These are phyloP conservation scores for Cyathus striatus DNA, from an alignment of 768 basidiomycete species.

Conservation along the genomic window DNA sequence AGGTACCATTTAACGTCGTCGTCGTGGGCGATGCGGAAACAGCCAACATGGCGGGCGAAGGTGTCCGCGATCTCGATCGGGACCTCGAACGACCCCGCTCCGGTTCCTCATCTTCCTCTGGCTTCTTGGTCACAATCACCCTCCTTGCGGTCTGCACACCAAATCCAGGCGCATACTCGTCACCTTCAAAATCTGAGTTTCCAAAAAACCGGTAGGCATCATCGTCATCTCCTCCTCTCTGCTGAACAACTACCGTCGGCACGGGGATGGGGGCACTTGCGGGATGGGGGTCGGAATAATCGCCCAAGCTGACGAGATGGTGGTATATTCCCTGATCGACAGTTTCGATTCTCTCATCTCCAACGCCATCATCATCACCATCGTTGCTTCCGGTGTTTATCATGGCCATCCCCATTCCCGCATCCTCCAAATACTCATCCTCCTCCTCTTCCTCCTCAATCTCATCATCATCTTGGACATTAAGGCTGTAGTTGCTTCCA, in stretches of 20 bases:
- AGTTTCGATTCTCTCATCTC: no score
- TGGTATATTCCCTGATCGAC: no score
- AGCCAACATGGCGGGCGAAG: slow-evolving; percentile 23
- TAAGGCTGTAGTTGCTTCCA: slow-evolving; percentile 28
- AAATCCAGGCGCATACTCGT: slow-evolving; percentile 39
- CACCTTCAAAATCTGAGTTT: slow-evolving; percentile 38
- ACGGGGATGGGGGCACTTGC: not conserved
- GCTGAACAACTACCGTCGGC: not conserved
- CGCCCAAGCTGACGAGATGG: slow-evolving; percentile 6
- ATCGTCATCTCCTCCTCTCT: slow-evolving; percentile 12
- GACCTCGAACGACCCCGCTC: slow-evolving; percentile 8
- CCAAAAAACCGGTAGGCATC: slow-evolving; percentile 57
- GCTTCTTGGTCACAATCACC: no score
- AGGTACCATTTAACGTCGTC: no score
- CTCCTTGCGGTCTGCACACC: no score
- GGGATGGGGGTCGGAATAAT: not conserved
- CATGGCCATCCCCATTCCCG: no score
- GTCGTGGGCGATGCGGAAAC: slow-evolving; percentile 1
- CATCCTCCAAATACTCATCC: slow-evolving; percentile 17
- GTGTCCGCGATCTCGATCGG: slow-evolving; percentile 29
- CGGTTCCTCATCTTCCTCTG: not conserved
- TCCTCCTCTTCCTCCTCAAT: slow-evolving; percentile 13
- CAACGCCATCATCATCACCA: no score
- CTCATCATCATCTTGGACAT: slow-evolving; percentile 14
- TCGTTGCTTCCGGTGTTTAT: no score